These are phyloP conservation scores for Stropharia rugosoannulata DNA, from an alignment of 768 basidiomycete genomes.

Conservation along the genomic window DNA sequence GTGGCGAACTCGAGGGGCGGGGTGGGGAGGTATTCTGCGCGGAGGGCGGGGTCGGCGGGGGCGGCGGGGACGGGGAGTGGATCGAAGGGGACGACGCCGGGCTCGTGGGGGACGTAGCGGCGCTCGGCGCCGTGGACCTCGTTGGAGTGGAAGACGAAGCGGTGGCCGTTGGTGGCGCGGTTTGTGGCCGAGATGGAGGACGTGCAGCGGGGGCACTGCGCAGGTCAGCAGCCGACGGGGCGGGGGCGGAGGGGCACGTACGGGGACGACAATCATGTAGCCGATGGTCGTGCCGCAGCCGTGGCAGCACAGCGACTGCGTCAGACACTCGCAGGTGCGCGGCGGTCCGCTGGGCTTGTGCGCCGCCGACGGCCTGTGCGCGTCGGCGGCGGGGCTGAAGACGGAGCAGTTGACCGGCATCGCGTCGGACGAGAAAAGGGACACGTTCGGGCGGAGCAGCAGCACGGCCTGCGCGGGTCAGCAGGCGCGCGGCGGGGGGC, in stretches of 20 bases:
- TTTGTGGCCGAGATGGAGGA: conserved; percentile 65
- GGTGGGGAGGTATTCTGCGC: conserved; percentile 35
- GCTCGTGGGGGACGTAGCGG: conserved; percentile 61
- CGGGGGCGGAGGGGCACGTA: conserved; percentile 19
- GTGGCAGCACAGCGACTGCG: conserved; percentile 79
- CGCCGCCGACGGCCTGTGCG: conserved; percentile 23
- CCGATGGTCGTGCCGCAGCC: conserved; percentile 74
- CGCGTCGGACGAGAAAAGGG: conserved; percentile 83
- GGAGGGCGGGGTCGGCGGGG: conserved; percentile 24
- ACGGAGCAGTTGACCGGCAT: conserved; percentile 76
- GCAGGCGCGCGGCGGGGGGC: conserved; percentile 1
- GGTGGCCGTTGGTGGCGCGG: conserved; percentile 79
- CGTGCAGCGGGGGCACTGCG: conserved; percentile 69
- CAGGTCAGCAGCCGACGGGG: conserved; percentile 5
- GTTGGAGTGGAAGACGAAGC: conserved; percentile 82
- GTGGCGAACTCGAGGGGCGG: conserved; percentile 39
- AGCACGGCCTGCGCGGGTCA: conserved; percentile 63
- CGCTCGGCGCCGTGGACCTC: conserved; percentile 66
- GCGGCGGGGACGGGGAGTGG: conserved; percentile 22
- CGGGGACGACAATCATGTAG: conserved; percentile 78
- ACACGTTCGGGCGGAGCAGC: conserved; percentile 76
- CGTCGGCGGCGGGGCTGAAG: conserved; percentile 45
- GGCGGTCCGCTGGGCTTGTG: conserved; percentile 26
- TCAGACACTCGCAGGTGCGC: conserved; percentile 84
- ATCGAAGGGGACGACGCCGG: conserved; percentile 54